phyloP scores from a whole-genome alignment of 768 basidiomycete species.

The Pleurotus citrinopileatus region DNA sequence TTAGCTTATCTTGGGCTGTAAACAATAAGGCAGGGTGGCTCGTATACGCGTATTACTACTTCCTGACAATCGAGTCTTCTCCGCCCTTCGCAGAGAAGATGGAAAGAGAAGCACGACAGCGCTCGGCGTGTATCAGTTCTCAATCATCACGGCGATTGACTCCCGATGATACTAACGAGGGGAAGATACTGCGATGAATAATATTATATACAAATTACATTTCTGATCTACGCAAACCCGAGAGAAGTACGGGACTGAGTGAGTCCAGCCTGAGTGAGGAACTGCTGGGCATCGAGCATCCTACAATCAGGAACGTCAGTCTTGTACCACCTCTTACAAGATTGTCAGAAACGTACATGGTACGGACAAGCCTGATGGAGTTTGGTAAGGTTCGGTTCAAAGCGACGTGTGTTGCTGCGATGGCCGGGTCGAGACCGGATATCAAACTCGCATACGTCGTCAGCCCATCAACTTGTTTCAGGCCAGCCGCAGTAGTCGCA shows the following conservation, averaged over 20 bases:
- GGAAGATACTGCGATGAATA: neutral
- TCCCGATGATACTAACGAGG: too few species aligned
- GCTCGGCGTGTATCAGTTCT: too few species aligned
- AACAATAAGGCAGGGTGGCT: too few species aligned
- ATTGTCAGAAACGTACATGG: constrained; percentile 20
- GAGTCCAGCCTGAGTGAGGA: constrained; percentile 28
- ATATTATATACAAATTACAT: neutral
- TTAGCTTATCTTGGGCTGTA: too few species aligned
- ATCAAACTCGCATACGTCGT: constrained; percentile 16
- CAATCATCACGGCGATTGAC: too few species aligned
- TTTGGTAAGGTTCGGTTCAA: constrained; percentile 28
- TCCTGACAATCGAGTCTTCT: too few species aligned
- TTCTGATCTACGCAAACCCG: constrained; percentile 20
- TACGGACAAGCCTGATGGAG: constrained; percentile 24
- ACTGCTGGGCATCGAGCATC: constrained; percentile 34
- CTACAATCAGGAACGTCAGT: constrained; percentile 12
- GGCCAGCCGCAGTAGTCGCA: constrained; percentile 26
- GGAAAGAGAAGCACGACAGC: too few species aligned
- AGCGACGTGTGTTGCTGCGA: constrained; percentile 21
- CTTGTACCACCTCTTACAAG: neutral
- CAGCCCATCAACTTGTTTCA: constrained; percentile 27
- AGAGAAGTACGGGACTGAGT: constrained; percentile 30
- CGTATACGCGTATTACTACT: too few species aligned
- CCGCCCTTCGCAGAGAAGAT: too few species aligned
- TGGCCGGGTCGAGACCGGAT: constrained; percentile 27